Conservation (phyloP, 129 eudicot species). For the Solidago caesia region DNA sequence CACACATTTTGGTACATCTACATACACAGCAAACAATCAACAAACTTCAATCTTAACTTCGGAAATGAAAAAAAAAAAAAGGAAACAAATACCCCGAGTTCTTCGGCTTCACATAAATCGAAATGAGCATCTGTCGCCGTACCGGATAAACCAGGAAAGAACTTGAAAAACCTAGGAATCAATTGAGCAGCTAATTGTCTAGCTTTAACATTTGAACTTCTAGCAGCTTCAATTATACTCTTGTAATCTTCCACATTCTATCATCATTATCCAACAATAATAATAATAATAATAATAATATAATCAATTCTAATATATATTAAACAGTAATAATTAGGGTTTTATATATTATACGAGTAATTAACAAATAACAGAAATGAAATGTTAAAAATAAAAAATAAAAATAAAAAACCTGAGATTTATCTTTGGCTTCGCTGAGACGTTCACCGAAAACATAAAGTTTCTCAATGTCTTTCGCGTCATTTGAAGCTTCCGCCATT, state of each 20-base stretch:
- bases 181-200: conserved; percentile 86
- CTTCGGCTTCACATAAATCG: conserved; percentile 92
- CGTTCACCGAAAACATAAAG: conserved; percentile 87
- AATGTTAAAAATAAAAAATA: not conserved
- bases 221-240: conserved; percentile 70
- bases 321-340: not conserved
- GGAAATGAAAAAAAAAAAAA: not conserved
- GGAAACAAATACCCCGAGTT: conserved; percentile 69
- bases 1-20: no score
- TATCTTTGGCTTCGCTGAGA: conserved; percentile 86
- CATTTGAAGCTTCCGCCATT: conserved; percentile 64
- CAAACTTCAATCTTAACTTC: not conserved
- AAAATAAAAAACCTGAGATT: conserved; percentile 60
- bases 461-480: conserved; percentile 67
- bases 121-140: conserved; percentile 74
- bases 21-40: no score
- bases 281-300: not conserved
- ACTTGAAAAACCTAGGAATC: conserved; percentile 82
- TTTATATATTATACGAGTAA: not conserved
- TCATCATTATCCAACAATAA: not conserved
- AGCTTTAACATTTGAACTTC: conserved; percentile 63
- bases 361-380: conserved; percentile 35
- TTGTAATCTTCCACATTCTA: conserved; percentile 78
- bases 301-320: conserved; percentile 17
- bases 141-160: conserved; percentile 60